phyloP scores from a whole-genome alignment of 768 basidiomycete genomes.

The Naganishia kalamii region DNA sequence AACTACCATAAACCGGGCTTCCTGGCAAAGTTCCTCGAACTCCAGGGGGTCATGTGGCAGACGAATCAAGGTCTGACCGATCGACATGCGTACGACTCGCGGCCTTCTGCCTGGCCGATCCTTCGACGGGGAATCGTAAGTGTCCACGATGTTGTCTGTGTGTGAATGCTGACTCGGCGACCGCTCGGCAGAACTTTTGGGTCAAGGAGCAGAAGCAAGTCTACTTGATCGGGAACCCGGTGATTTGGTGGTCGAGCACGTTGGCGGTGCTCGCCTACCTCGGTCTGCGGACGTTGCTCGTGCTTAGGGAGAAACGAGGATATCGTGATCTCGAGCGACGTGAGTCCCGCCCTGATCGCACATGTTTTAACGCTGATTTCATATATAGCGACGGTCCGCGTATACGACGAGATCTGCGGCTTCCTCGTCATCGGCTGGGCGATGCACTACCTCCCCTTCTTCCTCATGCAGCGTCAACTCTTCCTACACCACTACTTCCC shows the following conservation, averaged over 20 bases:
- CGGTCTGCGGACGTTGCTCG: conserved; percentile 65
- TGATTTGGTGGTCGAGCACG: conserved; percentile 85
- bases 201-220: conserved; percentile 93
- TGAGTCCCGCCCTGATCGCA: conserved; percentile 48
- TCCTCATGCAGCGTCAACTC: conserved; percentile 90
- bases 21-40: conserved; percentile 79
- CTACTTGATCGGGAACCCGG: conserved; percentile 88
- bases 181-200: conserved; percentile 77
- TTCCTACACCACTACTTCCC: conserved; percentile 99
- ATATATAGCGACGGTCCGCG: background rate
- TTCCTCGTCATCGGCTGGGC: conserved; percentile 90
- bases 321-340: conserved; percentile 87
- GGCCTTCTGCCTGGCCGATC: conserved; percentile 86
- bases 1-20: conserved; percentile 90
- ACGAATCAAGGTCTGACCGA: conserved; percentile 95
- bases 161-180: background rate
- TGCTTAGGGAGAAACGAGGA: conserved; percentile 83
- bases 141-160: conserved; percentile 20
- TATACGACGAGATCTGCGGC: conserved; percentile 76
- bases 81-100: conserved; percentile 86
- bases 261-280: conserved; percentile 64
- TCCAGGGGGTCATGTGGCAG: conserved; percentile 92
- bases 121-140: conserved; percentile 86
- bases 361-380: background rate
- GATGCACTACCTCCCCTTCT: conserved; percentile 94